Evolutionary conservation across 2,329 filamentous ascomycete species (phyloP), one percentile per base, ranked within the genome.

Genomic region (Pseudocercospora eumusae): DNA sequence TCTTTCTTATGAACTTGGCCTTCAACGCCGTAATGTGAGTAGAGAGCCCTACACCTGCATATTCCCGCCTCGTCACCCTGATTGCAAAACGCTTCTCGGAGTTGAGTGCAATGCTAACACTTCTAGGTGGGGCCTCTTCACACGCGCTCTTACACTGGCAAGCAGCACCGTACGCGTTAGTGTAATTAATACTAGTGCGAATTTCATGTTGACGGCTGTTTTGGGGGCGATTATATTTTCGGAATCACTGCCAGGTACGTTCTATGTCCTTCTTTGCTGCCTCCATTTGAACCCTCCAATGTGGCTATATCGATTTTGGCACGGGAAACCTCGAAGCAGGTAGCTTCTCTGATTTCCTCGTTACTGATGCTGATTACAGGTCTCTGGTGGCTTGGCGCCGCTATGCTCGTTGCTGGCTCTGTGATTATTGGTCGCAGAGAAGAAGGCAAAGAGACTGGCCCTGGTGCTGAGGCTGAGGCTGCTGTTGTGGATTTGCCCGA

Each of bases 11-110:
- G 11, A 93, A 92, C 70, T 81, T 92, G 49, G 75, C 83, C 56
- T 92, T 92, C 76, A 92, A 92, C 71, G 88, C 85, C 57, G 80
- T 91, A 76, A 93, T 93, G 90, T 93, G n/a, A n/a, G n/a, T n/a
- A n/a, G n/a, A n/a, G n/a, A n/a, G n/a, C n/a, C n/a, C n/a, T n/a
- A n/a, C n/a, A n/a, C n/a, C n/a, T n/a, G n/a, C n/a, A n/a, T n/a
- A n/a, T n/a, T n/a, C n/a, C n/a, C n/a, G n/a, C n/a, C n/a, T n/a
- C n/a, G n/a, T n/a, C n/a, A n/a, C n/a, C n/a, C n/a, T n/a, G n/a
- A n/a, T n/a, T n/a, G n/a, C n/a, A n/a, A n/a, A n/a, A n/a, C n/a
- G n/a, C n/a, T n/a, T n/a, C n/a, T n/a, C n/a, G n/a, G n/a, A n/a
- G n/a, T n/a, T n/a, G n/a, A n/a, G n/a, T n/a, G n/a, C n/a, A n/a